A percentile compares a stretch with the other conserved stretches of the same genome.
Evolutionary conservation across 441 rosid genomes (phyloP).

Genomic region (Biscutella laevigata): DNA sequence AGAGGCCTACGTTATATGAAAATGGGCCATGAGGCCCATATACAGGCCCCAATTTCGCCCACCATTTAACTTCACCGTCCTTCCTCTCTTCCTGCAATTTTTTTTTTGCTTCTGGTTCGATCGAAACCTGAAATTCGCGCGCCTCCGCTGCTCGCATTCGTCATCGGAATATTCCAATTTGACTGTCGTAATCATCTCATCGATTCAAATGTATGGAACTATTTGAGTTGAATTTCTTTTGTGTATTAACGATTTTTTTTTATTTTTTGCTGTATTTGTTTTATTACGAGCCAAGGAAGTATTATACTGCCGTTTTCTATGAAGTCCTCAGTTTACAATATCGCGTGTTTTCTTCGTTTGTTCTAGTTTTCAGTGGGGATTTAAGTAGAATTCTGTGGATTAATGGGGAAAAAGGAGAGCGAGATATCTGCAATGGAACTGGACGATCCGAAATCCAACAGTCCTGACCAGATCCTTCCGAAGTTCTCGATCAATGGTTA

Average conservation of each 20-base stretch:
- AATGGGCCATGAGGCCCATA: neutral
- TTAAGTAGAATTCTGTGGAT: conserved; percentile 2
- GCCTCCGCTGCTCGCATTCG: conserved; percentile 9
- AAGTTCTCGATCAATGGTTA: conserved; percentile 75
- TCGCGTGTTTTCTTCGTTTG: neutral
- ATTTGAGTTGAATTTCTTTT: neutral
- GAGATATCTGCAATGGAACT: conserved; percentile 52
- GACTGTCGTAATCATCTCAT: neutral
- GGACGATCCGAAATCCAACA: conserved; percentile 48
- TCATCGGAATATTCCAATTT: conserved; percentile 1
- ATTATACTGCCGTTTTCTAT: neutral
- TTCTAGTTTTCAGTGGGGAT: neutral
- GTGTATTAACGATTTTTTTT: neutral
- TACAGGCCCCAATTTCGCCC: neutral
- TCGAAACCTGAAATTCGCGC: conserved; percentile 6
- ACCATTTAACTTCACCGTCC: neutral
- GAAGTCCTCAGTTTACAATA: neutral
- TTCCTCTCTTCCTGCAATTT: neutral
- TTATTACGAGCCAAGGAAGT: neutral
- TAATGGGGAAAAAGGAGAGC: conserved; percentile 21
- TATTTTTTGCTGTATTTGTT: neutral
- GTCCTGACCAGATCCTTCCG: conserved; percentile 53
- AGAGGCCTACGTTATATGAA: neutral
- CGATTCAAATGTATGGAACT: neutral
- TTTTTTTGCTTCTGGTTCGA: neutral